phyloP scores from a whole-genome alignment of 257 asterid species.

The Catharanthus roseus region DNA sequence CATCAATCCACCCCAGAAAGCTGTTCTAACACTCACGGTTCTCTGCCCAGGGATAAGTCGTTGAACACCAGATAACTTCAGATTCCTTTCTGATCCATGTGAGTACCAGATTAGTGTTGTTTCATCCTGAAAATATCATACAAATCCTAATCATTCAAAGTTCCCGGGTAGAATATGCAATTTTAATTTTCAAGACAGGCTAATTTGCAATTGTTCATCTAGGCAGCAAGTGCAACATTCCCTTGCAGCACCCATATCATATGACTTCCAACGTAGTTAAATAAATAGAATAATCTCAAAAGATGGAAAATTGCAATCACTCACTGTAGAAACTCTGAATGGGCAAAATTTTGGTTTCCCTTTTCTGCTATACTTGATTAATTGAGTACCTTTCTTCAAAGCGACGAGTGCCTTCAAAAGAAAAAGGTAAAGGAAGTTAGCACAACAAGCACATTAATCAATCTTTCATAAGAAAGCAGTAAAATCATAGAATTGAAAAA shows the following conservation, averaged over 20 bases:
- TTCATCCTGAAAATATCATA: conserved; percentile 63
- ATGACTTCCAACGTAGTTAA: neutral
- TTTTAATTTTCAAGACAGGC: neutral
- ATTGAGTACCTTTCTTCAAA: conserved; percentile 92
- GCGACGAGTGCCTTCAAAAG: conserved; percentile 62
- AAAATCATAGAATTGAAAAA: neutral
- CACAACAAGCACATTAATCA: neutral
- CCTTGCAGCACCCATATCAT: neutral
- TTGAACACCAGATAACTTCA: conserved; percentile 69
- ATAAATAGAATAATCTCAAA: neutral
- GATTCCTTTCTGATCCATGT: conserved; percentile 76
- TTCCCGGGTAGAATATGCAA: neutral
- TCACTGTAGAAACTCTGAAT: conserved; percentile 87
- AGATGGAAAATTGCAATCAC: conserved; percentile 20
- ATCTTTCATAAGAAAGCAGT: neutral
- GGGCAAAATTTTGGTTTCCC: conserved; percentile 95
- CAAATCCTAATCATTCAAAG: conserved; percentile 4
- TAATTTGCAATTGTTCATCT: neutral
- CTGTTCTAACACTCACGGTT: conserved; percentile 66
- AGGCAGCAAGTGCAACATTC: neutral
- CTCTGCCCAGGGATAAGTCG: conserved; percentile 93
- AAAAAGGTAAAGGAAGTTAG: conserved; percentile 14
- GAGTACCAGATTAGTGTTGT: conserved; percentile 83
- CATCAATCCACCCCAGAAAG: conserved; percentile 18
- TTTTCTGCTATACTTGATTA: conserved; percentile 89